Percentiles rank a stretch among this genome's conserved stretches.
Evolutionary conservation across 441 rosid genomes (phyloP).

Genomic region (Raphanus hybrid): DNA sequence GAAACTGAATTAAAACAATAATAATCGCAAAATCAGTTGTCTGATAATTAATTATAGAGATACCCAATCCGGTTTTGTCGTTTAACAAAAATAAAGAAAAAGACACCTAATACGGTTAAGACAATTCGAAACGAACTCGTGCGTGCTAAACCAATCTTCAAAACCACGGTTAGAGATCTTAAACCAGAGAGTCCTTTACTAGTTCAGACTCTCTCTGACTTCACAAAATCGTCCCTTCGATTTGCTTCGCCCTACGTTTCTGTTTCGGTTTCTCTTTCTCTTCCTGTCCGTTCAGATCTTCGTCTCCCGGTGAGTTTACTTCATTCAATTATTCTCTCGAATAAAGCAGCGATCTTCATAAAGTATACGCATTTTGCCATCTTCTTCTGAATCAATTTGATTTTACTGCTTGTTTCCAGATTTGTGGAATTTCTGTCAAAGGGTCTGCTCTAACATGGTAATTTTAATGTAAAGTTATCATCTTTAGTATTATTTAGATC

Average conservation of each 20-base stretch:
- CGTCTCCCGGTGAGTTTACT: constrained; percentile 11
- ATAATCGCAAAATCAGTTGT: too few species aligned
- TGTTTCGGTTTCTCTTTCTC: background rate
- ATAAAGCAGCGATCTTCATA: background rate
- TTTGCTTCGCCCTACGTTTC: background rate
- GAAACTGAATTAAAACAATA: too few species aligned
- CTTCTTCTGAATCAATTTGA: constrained; percentile 17
- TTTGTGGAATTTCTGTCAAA: background rate
- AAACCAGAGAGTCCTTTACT: background rate
- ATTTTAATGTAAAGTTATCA: background rate
- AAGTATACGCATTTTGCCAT: background rate
- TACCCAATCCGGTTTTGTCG: background rate
- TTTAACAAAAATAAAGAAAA: too few species aligned
- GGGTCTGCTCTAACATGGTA: constrained; percentile 34
- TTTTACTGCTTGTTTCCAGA: constrained; percentile 2
- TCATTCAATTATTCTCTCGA: background rate
- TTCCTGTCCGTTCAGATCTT: constrained; percentile 16
- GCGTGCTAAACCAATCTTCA: background rate
- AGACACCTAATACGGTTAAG: background rate
- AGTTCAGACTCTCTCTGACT: background rate
- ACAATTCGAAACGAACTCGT: background rate
- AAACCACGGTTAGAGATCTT: background rate
- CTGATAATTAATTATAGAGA: background rate
- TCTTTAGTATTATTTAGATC: background rate
- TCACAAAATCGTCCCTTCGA: background rate